phyloP scores from a whole-genome alignment of 1,139 yeast genomes.

The Magnusiomyces magnusii region DNA sequence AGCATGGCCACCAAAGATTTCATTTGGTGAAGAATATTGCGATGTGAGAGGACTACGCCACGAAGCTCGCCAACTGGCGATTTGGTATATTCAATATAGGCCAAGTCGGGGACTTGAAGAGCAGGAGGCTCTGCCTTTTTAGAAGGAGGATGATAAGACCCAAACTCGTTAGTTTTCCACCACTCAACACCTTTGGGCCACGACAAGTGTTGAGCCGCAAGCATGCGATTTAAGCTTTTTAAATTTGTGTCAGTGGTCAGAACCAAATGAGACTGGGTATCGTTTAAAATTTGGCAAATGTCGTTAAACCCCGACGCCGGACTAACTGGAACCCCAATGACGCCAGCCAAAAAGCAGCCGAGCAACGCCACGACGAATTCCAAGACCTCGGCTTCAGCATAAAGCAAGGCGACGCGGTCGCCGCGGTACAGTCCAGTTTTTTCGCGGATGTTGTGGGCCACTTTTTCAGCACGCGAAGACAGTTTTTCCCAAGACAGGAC shows the following conservation, averaged over 20 bases:
- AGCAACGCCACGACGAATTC: constrained; percentile 81
- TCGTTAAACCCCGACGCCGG: constrained; percentile 62
- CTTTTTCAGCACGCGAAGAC: constrained; percentile 72
- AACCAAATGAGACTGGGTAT: constrained; percentile 71
- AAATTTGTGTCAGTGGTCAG: constrained; percentile 73
- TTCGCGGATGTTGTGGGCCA: constrained; percentile 80
- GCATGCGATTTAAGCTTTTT: constrained; percentile 58
- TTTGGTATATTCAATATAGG: constrained; percentile 87
- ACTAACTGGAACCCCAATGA: constrained; percentile 88
- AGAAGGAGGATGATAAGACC: constrained; percentile 54
- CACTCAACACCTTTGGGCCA: constrained; percentile 59
- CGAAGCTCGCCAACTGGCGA: constrained; percentile 87
- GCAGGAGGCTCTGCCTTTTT: constrained; percentile 56
- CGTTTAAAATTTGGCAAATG: constrained; percentile 59
- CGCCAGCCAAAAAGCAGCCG: constrained; percentile 91
- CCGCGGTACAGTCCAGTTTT: constrained; percentile 65
- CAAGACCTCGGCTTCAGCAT: constrained; percentile 73
- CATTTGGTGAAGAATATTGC: constrained; percentile 87
- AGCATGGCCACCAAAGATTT: constrained; percentile 61
- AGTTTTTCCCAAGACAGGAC: constrained; percentile 87
- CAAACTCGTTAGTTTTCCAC: constrained; percentile 88
- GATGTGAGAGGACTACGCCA: constrained; percentile 89
- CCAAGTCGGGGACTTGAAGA: constrained; percentile 65
- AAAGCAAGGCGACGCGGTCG: constrained; percentile 77
- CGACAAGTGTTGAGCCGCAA: constrained; percentile 39